Percentiles rank a stretch among this genome's conserved stretches.
Conservation (phyloP, 108 stramenopile species). For the Nitzschia sp. region DNA sequence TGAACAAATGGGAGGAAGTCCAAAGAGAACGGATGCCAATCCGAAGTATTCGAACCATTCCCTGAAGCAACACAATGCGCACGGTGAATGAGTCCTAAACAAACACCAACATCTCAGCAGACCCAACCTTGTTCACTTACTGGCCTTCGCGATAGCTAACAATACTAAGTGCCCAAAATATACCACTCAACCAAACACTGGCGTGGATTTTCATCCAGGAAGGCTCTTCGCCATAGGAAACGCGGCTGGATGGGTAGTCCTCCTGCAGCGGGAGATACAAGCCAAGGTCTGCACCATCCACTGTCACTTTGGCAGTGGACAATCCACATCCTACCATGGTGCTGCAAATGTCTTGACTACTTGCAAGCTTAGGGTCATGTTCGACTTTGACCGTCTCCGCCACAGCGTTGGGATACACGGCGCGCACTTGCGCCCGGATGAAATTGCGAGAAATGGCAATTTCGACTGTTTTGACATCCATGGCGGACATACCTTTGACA, state of each 20-base stretch:
- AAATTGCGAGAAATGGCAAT: slow-evolving; percentile 53
- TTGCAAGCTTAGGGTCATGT: slow-evolving; percentile 61
- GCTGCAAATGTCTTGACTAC: slow-evolving; percentile 29
- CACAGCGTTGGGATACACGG: slow-evolving; percentile 53
- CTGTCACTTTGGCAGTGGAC: slow-evolving; percentile 35
- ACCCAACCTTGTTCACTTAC: slow-evolving; percentile 32
- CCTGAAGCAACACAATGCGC: slow-evolving; percentile 16
- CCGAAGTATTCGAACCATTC: slow-evolving; percentile 71
- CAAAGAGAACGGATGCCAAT: slow-evolving; percentile 68
- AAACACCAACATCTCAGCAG: background rate
- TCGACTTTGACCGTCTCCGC: slow-evolving; percentile 71
- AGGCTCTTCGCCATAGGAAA: slow-evolving; percentile 14
- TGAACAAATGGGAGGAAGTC: slow-evolving; percentile 67
- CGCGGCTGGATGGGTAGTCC: slow-evolving; percentile 17
- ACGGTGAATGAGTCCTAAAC: background rate
- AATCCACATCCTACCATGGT: slow-evolving; percentile 17
- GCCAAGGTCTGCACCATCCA: slow-evolving; percentile 56
- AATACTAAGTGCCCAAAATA: slow-evolving; percentile 74
- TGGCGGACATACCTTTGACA: slow-evolving; percentile 34
- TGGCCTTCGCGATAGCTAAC: slow-evolving; percentile 28
- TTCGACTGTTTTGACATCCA: slow-evolving; percentile 31
- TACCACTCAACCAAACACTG: slow-evolving; percentile 54
- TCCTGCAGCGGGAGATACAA: slow-evolving; percentile 51
- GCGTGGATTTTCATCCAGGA: slow-evolving; percentile 26
- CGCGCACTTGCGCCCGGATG: slow-evolving; percentile 55